phyloP scores from a whole-genome alignment of 148 eudicot genomes.

The Amaranthus palmeri region DNA sequence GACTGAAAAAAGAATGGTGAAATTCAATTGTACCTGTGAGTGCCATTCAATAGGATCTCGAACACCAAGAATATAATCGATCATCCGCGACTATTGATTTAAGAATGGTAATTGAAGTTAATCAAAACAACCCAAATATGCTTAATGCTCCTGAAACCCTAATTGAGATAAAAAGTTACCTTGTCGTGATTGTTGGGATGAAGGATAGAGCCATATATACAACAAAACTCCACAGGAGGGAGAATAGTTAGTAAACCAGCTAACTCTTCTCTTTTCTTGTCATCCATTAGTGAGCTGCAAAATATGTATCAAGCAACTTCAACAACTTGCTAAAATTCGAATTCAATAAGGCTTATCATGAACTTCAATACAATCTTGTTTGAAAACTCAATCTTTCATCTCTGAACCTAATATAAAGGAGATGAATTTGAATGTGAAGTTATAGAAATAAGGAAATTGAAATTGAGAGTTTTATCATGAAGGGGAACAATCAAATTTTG shows the following conservation, averaged over 20 bases:
- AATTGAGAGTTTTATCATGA: too few relatives aligned
- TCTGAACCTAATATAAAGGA: too few relatives aligned
- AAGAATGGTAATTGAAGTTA: conserved; percentile 6
- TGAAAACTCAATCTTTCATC: too few relatives aligned
- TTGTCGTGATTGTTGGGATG: conserved; percentile 75
- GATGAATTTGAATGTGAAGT: too few relatives aligned
- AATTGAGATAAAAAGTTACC: conserved; percentile 33
- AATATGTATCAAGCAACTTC: not conserved
- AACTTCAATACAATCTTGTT: too few relatives aligned
- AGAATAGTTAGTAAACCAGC: conserved; percentile 57
- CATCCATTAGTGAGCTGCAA: conserved; percentile 31
- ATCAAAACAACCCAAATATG: conserved; percentile 1
- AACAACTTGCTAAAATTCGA: not conserved
- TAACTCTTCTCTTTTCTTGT: conserved; percentile 35
- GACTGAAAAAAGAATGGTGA: not conserved
- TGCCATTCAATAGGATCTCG: conserved; percentile 87
- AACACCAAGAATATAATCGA: conserved; percentile 87
- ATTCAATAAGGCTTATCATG: too few relatives aligned
- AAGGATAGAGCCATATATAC: conserved; percentile 84
- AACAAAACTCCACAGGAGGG: conserved; percentile 93
- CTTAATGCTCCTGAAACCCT: not conserved
- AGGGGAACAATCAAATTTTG: too few relatives aligned
- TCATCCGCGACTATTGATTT: conserved; percentile 61
- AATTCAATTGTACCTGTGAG: conserved; percentile 46
- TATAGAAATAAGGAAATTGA: too few relatives aligned